These are phyloP conservation scores for Pinus taeda DNA, from an alignment of 75 land plant genomes.

Conservation along the genomic window DNA sequence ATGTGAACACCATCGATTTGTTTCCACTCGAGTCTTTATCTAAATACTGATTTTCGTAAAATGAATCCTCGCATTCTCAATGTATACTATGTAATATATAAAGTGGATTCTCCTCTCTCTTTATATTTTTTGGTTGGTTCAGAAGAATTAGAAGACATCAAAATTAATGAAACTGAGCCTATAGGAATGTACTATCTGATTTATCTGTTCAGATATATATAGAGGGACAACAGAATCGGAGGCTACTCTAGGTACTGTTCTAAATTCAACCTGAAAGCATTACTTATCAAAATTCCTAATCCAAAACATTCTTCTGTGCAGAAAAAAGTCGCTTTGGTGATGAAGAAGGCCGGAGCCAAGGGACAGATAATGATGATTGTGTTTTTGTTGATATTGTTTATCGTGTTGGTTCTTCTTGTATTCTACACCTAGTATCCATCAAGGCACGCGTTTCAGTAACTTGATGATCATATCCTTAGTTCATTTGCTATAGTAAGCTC, in stretches of 20 bases:
- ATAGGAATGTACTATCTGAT: too few species aligned
- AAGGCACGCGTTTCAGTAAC: background rate
- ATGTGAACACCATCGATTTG: background rate
- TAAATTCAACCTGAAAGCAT: background rate
- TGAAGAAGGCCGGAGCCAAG: slow-evolving; percentile 85
- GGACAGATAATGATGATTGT: slow-evolving; percentile 87
- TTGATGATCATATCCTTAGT: background rate
- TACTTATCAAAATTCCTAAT: background rate
- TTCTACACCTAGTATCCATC: slow-evolving; percentile 44
- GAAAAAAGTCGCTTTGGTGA: slow-evolving; percentile 84
- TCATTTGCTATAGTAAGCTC: background rate
- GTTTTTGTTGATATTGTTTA: slow-evolving; percentile 62
- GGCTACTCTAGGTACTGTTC: background rate
- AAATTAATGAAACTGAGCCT: background rate
- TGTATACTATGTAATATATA: background rate
- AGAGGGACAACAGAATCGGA: background rate
- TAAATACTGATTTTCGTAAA: background rate
- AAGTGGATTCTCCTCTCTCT: background rate
- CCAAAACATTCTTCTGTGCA: slow-evolving; percentile 24
- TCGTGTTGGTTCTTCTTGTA: slow-evolving; percentile 71
- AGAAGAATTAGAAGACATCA: background rate
- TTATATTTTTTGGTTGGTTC: background rate
- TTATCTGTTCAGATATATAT: too few species aligned
- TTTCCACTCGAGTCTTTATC: background rate
- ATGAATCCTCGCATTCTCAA: background rate